Base-by-base conservation (phyloP, 176 grass and related monocot genomes). In the Oryza nivara region DNA sequence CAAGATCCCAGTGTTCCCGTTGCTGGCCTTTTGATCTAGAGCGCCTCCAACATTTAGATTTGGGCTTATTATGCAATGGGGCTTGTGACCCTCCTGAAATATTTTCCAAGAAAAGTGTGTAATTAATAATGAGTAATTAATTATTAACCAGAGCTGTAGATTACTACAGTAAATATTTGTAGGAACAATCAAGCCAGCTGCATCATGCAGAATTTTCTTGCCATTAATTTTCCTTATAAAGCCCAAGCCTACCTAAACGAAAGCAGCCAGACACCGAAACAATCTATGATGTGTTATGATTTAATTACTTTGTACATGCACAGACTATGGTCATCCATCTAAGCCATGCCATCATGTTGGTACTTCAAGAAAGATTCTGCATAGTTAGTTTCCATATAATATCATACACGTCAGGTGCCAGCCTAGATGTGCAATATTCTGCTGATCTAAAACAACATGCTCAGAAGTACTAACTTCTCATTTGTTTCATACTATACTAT, bases 41-140 rank as follows among this genome's bases (percentile, higher is more conserved):
- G 5, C 51, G 9, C 93, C 93, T 61, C 92, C 92, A 80, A 99
- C 90, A 92, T 94, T 94, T 40, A 96, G 83, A 83, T 96, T 86
- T 86, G 93, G 38, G 26, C 85, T 94, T 82, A 99, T 96, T 79
- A 99, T 96, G 75, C 81, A 92, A 68, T 92, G 92, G 28, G 97
- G 97, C 80, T 99, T 99, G 65, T 99, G 93, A 82, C 97, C 97
- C 72, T 82, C 89, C 97, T 99, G 82, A 20, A 72, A 86, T 10
- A 83, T 65, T 83, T 83, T 81, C 61, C 19, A 34, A 52, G 7
- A 70, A 22, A 70, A 75, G 23, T 35, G 67, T 22, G 34, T 78
- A 34, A 70, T 41, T 41, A 41, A 41, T 41, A 41, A 41, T 41
- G 40, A 41, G 40, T 41, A 41, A 41, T 41, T 8, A 41, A 41